Conservation (phyloP, 176 grass and related monocot genomes). For the Ensete ventricosum region DNA sequence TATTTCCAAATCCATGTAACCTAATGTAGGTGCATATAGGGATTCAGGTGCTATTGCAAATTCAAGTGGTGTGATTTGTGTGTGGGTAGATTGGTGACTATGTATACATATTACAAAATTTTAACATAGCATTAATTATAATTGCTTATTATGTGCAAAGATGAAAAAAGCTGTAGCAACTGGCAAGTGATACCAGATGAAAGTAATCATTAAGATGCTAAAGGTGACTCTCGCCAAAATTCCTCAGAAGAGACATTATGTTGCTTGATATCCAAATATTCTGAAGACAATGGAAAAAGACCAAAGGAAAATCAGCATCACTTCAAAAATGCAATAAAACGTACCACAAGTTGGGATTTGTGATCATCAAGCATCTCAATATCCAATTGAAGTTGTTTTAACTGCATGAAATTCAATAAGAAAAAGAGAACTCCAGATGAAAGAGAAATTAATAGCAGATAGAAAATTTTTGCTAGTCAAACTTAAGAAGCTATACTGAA, state of each 20-base stretch:
- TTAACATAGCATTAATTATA: no score
- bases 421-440: not conserved
- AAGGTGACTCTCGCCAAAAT: not conserved
- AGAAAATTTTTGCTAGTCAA: not conserved
- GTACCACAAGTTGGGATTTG: slow-evolving; percentile 63
- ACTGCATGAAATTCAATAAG: slow-evolving; percentile 19
- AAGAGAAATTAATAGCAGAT: not conserved
- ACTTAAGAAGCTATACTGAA: not conserved
- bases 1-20: no score
- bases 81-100: no score
- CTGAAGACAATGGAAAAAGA: not conserved
- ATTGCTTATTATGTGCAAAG: no score
- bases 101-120: no score
- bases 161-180: no score
- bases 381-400: slow-evolving; percentile 54
- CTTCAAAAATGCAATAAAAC: slow-evolving; percentile 14
- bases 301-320: not conserved
- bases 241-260: not conserved
- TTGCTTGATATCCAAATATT: not conserved
- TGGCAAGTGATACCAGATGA: no score
- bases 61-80: no score
- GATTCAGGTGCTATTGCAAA: no score
- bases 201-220: no score
- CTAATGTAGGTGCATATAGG: no score
- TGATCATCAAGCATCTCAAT: slow-evolving; percentile 55